A percentile compares a stretch with the other conserved stretches of the same genome.
Conservation (phyloP, 176 grass and related monocot species). For the Carex scoparia region DNA sequence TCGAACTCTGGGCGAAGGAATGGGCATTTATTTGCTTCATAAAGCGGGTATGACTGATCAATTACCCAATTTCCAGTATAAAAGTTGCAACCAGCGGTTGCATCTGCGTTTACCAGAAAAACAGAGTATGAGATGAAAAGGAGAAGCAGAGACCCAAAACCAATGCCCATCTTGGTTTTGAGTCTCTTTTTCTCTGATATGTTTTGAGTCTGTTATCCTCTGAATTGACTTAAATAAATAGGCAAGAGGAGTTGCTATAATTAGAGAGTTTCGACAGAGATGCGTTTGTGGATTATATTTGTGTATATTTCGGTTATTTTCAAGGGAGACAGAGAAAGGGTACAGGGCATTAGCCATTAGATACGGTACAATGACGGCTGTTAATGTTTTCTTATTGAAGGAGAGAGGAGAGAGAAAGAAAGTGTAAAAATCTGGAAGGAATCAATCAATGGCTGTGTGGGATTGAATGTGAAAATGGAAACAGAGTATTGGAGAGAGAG, state of each 20-base stretch:
- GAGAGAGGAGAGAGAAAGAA: background rate
- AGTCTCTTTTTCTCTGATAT: background rate
- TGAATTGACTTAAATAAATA: background rate
- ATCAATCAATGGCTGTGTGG: background rate
- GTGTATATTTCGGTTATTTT: background rate
- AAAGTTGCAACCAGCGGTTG: conserved; percentile 32
- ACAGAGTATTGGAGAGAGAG: background rate
- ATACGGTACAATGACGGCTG: conserved; percentile 5
- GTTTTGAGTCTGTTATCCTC: background rate
- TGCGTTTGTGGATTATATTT: background rate
- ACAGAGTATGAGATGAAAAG: conserved; percentile 12
- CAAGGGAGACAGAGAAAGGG: background rate
- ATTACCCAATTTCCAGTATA: conserved; percentile 61
- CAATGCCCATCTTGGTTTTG: conserved; percentile 15
- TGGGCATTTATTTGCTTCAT: conserved; percentile 62
- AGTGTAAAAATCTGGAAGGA: background rate
- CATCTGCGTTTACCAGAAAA: background rate
- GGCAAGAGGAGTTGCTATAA: background rate
- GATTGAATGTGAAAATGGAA: background rate
- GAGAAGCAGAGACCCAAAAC: conserved; percentile 20
- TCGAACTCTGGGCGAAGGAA: conserved; percentile 82
- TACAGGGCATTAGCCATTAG: conserved; percentile 4
- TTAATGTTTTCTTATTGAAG: background rate
- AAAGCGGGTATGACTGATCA: conserved; percentile 74
- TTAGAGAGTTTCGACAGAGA: background rate